These are phyloP conservation scores for Sutorius australiensis DNA, from an alignment of 768 basidiomycete species.

Conservation along the genomic window DNA sequence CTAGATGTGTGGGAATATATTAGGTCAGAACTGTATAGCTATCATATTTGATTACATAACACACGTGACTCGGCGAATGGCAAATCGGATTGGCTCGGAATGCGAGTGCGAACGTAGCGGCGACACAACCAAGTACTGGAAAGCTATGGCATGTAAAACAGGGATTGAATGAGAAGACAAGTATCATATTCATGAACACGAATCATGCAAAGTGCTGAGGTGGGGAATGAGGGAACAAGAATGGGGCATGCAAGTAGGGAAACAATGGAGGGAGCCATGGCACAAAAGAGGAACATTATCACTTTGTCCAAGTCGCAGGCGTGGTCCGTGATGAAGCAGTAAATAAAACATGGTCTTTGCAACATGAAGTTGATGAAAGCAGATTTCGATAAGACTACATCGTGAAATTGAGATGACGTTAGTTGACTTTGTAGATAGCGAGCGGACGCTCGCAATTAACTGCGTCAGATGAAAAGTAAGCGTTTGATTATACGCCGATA, in stretches of 20 bases:
- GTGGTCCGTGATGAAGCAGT: constrained; percentile 29
- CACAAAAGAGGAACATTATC: constrained; percentile 13
- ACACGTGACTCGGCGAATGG: not conserved
- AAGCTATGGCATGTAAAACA: constrained; percentile 6
- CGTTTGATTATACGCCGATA: constrained; percentile 30
- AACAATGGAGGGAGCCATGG: constrained; percentile 12
- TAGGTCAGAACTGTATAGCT: constrained; percentile 32
- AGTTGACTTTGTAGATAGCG: constrained; percentile 19
- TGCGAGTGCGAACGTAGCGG: constrained; percentile 1
- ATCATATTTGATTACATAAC: constrained; percentile 2
- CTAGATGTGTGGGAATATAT: constrained; percentile 28
- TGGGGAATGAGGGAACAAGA: constrained; percentile 20
- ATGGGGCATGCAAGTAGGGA: constrained; percentile 19
- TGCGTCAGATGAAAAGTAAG: constrained; percentile 25
- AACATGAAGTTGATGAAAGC: constrained; percentile 12
- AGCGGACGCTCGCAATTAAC: constrained; percentile 26
- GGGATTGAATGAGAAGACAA: constrained; percentile 10
- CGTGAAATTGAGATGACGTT: constrained; percentile 24
- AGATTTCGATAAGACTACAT: constrained; percentile 30
- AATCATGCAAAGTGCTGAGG: constrained; percentile 19
- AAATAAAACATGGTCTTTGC: constrained; percentile 19
- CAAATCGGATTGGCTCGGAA: constrained; percentile 1
- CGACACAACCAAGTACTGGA: not conserved
- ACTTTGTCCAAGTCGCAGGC: constrained; percentile 27
- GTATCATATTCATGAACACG: constrained; percentile 16